These are phyloP conservation scores for Suillus ampliporus DNA, from an alignment of 768 basidiomycete species.

Conservation along the genomic window DNA sequence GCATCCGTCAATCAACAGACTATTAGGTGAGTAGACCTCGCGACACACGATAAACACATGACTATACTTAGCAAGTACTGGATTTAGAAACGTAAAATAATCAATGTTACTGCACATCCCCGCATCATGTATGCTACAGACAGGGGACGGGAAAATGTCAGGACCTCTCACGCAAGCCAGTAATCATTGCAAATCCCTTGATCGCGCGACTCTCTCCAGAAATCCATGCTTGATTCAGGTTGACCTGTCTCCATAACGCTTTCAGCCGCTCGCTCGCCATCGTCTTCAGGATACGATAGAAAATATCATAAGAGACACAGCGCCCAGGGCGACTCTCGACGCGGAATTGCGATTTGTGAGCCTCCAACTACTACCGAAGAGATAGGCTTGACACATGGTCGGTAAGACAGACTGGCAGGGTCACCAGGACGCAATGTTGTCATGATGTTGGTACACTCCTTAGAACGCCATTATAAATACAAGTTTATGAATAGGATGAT, in stretches of 20 bases:
- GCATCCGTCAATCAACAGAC: background rate
- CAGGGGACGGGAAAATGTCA: background rate
- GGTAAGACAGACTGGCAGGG: conserved; percentile 12
- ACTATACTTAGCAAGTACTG: background rate
- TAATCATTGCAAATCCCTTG: conserved; percentile 19
- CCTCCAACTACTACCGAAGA: conserved; percentile 15
- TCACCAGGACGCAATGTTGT: background rate
- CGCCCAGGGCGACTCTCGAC: conserved; percentile 20
- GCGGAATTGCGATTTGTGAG: conserved; percentile 19
- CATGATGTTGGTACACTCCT: background rate
- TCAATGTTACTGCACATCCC: background rate
- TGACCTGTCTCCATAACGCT: background rate
- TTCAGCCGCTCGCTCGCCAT: conserved; percentile 10
- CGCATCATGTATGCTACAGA: background rate
- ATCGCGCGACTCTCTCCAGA: conserved; percentile 22
- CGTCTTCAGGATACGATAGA: conserved; percentile 10
- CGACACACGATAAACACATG: background rate
- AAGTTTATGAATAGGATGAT: conserved; percentile 1
- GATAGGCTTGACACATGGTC: conserved; percentile 13
- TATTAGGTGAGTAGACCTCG: background rate
- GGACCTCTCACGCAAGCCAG: background rate
- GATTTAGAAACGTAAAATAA: background rate
- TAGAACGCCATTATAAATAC: conserved; percentile 1
- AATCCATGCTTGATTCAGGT: no score
- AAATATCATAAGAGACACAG: conserved; percentile 13